Evolutionary conservation across 2,329 filamentous ascomycete species (phyloP).

Genomic region (Cladosporium sp.): DNA sequence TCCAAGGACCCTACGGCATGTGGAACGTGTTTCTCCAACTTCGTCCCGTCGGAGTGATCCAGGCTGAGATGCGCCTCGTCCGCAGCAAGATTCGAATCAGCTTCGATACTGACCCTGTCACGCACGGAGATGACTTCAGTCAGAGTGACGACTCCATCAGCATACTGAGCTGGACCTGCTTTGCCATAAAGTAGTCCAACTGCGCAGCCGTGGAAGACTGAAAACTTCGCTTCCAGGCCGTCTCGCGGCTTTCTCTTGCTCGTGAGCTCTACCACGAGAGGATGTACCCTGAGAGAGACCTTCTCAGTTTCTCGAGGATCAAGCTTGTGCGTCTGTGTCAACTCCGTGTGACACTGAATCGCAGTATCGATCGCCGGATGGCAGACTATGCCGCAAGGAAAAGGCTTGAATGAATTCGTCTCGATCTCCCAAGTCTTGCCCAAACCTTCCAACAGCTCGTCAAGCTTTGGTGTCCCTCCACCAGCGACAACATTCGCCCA

Average conservation of each 20-base stretch:
- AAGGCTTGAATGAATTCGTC: constrained; percentile 59
- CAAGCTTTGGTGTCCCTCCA: constrained; percentile 41
- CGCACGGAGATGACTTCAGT: constrained; percentile 44
- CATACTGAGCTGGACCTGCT: constrained; percentile 54
- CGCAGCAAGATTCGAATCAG: constrained; percentile 42
- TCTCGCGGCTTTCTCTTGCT: constrained; percentile 52
- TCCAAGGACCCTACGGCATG: constrained; percentile 55
- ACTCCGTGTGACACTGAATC: not conserved
- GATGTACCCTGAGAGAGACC: constrained; percentile 51
- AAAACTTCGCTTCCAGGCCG: constrained; percentile 57
- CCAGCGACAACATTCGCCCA: constrained; percentile 55
- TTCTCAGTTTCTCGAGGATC: constrained; percentile 37
- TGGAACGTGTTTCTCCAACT: constrained; percentile 47
- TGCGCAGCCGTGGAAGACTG: constrained; percentile 56
- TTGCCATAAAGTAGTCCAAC: constrained; percentile 54
- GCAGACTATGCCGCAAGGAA: constrained; percentile 58
- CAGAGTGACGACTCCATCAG: constrained; percentile 49
- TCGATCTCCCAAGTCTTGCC: constrained; percentile 52
- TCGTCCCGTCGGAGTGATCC: constrained; percentile 39
- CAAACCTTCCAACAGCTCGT: constrained; percentile 41
- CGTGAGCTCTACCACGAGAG: constrained; percentile 55
- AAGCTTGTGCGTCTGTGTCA: not conserved
- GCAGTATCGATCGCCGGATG: constrained; percentile 56
- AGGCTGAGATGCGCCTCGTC: constrained; percentile 47
- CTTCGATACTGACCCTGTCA: constrained; percentile 47